Evolutionary conservation across 176 grass and related monocot species (phyloP), one percentile per base, ranked within the genome.

Genomic region (Carex parvula): DNA sequence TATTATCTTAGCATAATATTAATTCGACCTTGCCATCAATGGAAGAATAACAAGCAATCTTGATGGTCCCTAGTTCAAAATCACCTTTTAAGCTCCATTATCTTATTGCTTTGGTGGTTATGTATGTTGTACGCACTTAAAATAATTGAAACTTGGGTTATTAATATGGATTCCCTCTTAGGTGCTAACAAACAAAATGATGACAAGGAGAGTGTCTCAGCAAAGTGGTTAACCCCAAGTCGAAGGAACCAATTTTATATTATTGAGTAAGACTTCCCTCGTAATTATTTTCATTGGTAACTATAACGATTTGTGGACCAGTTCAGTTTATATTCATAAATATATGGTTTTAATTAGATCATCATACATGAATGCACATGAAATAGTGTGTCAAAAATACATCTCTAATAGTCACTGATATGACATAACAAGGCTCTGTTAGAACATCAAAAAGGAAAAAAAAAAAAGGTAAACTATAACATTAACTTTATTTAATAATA

Each of bases 31-130:
- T 83, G 81, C 81, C 60, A 66, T 83, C 81, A 83, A 83, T 52
- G 64, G 62, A 66, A 83, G 60, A 81, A 81, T 81, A 60, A 83
- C 42, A 83, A 83, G 81, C 81, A 83, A 83, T 83, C 81, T 53
- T 65, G 48, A 54, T 83, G 81, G 81, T 66, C 81, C 81, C 81
- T 66, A 68, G 41, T 66, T 32, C 18, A 46, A 83, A 83, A 83
- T 69, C 61, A 83, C 60, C 44, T 83, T 83, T 75, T 30, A 55
- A 83, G 41, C 62, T 52, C 81, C 81, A 83, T 83, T 83, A 83
- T 83, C 62, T 66, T 64, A 83, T 63, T 64, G 81, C 42, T 83
- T 83, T 69, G 81, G 61, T 83, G 81, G 81, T 83, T 83, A 83
- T 83, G 41, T 83, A 83, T 83, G 41, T 83, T 68, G 41, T 46